Evolutionary conservation across 345 rosid genomes (phyloP).

Genomic region (Kandelia obovata): DNA sequence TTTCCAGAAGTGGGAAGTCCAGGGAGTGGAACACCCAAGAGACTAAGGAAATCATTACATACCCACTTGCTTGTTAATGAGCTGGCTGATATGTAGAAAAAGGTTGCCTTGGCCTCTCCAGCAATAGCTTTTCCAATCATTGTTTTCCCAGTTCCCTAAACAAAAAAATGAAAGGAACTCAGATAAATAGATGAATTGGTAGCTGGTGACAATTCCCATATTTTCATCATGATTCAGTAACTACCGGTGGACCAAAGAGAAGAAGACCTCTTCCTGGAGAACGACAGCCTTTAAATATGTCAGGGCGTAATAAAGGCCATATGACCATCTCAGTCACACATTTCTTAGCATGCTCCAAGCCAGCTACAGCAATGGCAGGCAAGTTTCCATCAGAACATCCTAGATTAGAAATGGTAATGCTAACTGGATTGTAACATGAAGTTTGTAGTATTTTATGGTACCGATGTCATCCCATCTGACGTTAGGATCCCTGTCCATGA

Average conservation of each 20-base stretch:
- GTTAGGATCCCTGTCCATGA: constrained; percentile 93
- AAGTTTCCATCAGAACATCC: constrained; percentile 24
- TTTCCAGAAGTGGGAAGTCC: not conserved
- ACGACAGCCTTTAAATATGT: constrained; percentile 93
- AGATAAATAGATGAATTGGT: constrained; percentile 16
- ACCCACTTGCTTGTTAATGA: constrained; percentile 99
- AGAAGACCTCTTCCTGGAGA: constrained; percentile 99
- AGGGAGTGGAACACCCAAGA: constrained; percentile 5
- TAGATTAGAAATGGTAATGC: not conserved
- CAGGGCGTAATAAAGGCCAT: constrained; percentile 96
- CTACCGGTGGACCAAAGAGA: constrained; percentile 96
- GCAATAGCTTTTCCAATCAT: constrained; percentile 99
- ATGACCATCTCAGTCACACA: constrained; percentile 98
- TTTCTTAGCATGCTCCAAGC: constrained; percentile 98
- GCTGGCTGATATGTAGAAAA: constrained; percentile 96
- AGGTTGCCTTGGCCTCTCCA: constrained; percentile 99
- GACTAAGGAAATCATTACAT: constrained; percentile 27
- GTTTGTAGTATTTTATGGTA: constrained; percentile 32
- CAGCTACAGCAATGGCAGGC: constrained; percentile 52
- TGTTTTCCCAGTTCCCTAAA: constrained; percentile 94
- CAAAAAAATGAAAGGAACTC: constrained; percentile 17
- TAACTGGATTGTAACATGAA: not conserved
- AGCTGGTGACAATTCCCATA: constrained; percentile 9
- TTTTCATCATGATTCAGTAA: constrained; percentile 23
- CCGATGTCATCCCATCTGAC: constrained; percentile 99